Evolutionary conservation across 192 early-diverging fungal genomes (phyloP), one percentile per base, ranked within the genome.

Genomic region (Diversispora epigaea): DNA sequence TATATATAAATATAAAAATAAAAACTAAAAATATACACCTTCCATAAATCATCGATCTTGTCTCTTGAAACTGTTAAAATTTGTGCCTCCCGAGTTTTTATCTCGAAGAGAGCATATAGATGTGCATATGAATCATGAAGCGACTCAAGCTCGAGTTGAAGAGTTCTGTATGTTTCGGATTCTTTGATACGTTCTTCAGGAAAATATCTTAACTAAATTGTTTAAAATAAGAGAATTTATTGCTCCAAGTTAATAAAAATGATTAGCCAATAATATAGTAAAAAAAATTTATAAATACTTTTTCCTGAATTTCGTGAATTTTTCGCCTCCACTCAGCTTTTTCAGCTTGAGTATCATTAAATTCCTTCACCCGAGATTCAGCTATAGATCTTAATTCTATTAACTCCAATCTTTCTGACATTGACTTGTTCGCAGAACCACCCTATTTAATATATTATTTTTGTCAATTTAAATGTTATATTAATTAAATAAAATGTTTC

Each of bases 341-440:
- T 66, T 66, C 64, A 11, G 44, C 21, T 21, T 11, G 2, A 21
- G 39, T 21, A 11, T 66, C 64, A 9, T 66, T 32, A 8, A 44
- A 44, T 66, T 66, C 64, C 46, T 66, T 66, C n/a, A 66, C 44
- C 21, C 64, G 64, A 45, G 64, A 66, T 22, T 66, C 64, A 10
- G 64, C 41, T 19, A 66, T 21, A 21, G 49, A 12, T 50, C 49
- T 8, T 14, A 21, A 46, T 46, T 66, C n/a, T 46, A 66, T n/a
- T 46, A 39, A 32, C 21, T 46, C n/a, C 39, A 66, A 46, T 19
- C 21, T 44, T 22, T 66, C 64, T 0, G 44, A 41, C 43, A 44
- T 41, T 63, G 25, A 15, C 4, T 39, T 22, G 7, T 63, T 63
- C 17, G 12, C 39, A 14, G 17, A 15, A 15, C 15, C 40, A 11